Percentiles rank a stretch among this genome's conserved stretches.
phyloP scores from a whole-genome alignment of 2,329 filamentous ascomycete species.

The Emericellopsis cladophorae region DNA sequence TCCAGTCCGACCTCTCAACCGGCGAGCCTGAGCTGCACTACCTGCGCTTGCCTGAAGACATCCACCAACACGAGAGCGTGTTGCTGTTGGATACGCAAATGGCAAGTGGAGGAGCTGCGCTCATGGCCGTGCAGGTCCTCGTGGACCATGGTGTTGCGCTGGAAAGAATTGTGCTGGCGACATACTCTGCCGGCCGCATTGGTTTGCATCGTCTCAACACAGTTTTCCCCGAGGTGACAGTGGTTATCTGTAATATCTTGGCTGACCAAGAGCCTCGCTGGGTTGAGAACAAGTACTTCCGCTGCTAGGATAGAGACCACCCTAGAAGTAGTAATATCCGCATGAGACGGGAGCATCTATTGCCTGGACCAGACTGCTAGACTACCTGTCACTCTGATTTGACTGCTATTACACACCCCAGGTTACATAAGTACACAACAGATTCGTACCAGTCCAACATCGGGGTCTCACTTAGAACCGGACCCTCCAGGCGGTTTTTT shows the following conservation, averaged over 20 bases:
- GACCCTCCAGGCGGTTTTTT: too few relatives aligned
- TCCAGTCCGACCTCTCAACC: slow-evolving; percentile 75
- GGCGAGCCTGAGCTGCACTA: slow-evolving; percentile 92
- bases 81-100: slow-evolving; percentile 88
- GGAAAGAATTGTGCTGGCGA: slow-evolving; percentile 80
- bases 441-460: too few relatives aligned
- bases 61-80: slow-evolving; percentile 65
- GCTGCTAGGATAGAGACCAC: slow-evolving; percentile 43
- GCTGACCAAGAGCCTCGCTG: slow-evolving; percentile 75
- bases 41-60: slow-evolving; percentile 63
- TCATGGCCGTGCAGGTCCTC: slow-evolving; percentile 95
- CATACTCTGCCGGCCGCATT: slow-evolving; percentile 75
- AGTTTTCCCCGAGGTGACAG: slow-evolving; percentile 77
- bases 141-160: slow-evolving; percentile 85
- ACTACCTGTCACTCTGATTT: not conserved
- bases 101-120: slow-evolving; percentile 69
- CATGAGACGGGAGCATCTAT: not conserved
- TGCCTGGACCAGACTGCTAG: too few relatives aligned
- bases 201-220: slow-evolving; percentile 76
- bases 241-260: slow-evolving; percentile 74
- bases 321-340: too few relatives aligned
- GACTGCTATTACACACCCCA: too few relatives aligned
- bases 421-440: too few relatives aligned
- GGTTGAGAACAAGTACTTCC: slow-evolving; percentile 82
- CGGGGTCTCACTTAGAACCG: too few relatives aligned